Base-by-base conservation (phyloP, 176 grass and related monocot genomes). In the Secale cereale region DNA sequence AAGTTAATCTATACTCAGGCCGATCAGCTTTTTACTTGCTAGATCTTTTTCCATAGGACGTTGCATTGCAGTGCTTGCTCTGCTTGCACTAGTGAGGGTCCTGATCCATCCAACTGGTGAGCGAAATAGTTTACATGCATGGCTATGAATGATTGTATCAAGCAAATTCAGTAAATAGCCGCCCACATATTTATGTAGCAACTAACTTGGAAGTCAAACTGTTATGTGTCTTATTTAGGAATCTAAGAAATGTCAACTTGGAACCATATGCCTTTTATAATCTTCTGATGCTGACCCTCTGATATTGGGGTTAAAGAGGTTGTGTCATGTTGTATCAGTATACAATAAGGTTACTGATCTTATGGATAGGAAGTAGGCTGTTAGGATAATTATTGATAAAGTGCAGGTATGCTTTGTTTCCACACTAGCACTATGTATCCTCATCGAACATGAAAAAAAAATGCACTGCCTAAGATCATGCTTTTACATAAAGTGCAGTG, bases 21-120 rank as follows among this genome's bases (percentile, higher is more conserved):
- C 94, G 87, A 94, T 98, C 88, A 87, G 89, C 20, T 69, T 94
- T 78, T 87, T 98, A 75, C 89, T 98, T 77, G 93, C 89, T 81
- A 95, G 92, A 87, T 92, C 93, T 52, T 98, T 98, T 83, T 98
- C 94, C 20, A 36, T 89, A 28, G 89, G 91, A 64, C 82, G 94
- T 76, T 95, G 82, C 25, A 87, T 77, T 12, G 90, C 90, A 35
- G 27, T 91, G 36, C 70, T 98, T 10, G 86, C 93, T 75, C 86
- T 98, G 74, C 93, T 98, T 70, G 96, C 91, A 46, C 91, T 88
- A 63, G 65, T 92, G 69, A 86, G 91, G 77, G 87, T 88, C 23
- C 83, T 98, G 65, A 80, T 92, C 81, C 96, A 80, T 92, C 81
- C 96, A 98, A 84, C 96, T 95, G 87, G 93, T 95, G 77, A 85